These are phyloP conservation scores for Xylariaceae sp. DNA, from an alignment of 2,329 filamentous ascomycete genomes.

Conservation along the genomic window DNA sequence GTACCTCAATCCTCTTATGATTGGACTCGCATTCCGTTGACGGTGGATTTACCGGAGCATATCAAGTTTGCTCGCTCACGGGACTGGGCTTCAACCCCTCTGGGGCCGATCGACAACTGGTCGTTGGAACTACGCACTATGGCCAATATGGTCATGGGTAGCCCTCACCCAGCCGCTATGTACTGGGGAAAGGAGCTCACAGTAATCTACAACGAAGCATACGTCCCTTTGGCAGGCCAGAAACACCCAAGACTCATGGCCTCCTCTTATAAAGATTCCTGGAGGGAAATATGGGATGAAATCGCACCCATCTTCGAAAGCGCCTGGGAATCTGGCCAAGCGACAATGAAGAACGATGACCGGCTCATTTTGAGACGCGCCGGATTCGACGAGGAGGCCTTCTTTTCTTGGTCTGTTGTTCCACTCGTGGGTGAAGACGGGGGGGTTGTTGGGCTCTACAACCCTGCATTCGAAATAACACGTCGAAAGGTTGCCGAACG, in stretches of 20 bases:
- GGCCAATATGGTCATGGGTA: constrained; percentile 80
- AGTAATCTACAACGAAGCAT: constrained; percentile 71
- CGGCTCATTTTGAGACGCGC: constrained; percentile 69
- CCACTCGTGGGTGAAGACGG: constrained; percentile 74
- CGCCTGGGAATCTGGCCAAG: constrained; percentile 68
- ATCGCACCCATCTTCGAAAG: constrained; percentile 66
- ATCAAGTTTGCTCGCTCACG: constrained; percentile 69
- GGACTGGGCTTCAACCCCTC: constrained; percentile 70
- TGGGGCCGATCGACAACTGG: constrained; percentile 77
- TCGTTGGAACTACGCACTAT: constrained; percentile 68
- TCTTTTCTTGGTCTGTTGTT: constrained; percentile 80
- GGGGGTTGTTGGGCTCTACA: constrained; percentile 72
- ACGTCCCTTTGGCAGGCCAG: constrained; percentile 67
- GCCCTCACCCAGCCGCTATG: constrained; percentile 70
- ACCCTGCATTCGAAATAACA: constrained; percentile 80
- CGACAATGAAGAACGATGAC: constrained; percentile 83
- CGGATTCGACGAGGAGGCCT: constrained; percentile 73
- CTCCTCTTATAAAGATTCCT: constrained; percentile 63
- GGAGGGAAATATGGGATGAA: constrained; percentile 72
- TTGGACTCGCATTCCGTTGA: constrained; percentile 71
- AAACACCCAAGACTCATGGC: constrained; percentile 80
- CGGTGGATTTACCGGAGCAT: constrained; percentile 63
- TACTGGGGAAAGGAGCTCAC: constrained; percentile 75
- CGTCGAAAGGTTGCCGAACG: constrained; percentile 74
- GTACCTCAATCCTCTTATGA: constrained; percentile 63